Evolutionary conservation across 768 basidiomycete genomes (phyloP).

Genomic region (Tubosaeta brunneosetosa): DNA sequence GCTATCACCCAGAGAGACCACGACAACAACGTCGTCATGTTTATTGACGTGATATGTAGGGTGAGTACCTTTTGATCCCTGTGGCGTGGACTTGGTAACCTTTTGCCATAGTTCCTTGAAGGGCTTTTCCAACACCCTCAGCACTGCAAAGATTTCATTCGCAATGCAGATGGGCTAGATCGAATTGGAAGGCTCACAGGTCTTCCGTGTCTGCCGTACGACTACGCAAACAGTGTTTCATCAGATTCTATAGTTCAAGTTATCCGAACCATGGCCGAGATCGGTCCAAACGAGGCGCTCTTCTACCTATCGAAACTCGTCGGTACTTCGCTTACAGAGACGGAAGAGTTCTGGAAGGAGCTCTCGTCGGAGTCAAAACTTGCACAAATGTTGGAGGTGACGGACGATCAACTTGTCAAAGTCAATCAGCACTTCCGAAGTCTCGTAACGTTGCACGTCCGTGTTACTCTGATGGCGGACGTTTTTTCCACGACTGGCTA

Average conservation of each 20-base stretch:
- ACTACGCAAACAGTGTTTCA: slow-evolving; percentile 79
- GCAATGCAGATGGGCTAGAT: slow-evolving; percentile 65
- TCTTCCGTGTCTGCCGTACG: slow-evolving; percentile 83
- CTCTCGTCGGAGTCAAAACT: slow-evolving; percentile 56
- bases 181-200: slow-evolving; percentile 72
- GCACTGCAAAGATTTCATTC: slow-evolving; percentile 88
- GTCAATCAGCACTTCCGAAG: slow-evolving; percentile 66
- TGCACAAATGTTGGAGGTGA: slow-evolving; percentile 51
- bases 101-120: slow-evolving; percentile 67
- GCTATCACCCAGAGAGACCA: slow-evolving; percentile 46
- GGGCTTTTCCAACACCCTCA: slow-evolving; percentile 90
- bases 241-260: slow-evolving; percentile 87
- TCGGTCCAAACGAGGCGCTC: slow-evolving; percentile 73
- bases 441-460: slow-evolving; percentile 71
- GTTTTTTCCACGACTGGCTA: slow-evolving; percentile 82
- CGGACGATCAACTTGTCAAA: slow-evolving; percentile 43
- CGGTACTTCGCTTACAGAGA: slow-evolving; percentile 62
- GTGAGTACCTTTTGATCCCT: slow-evolving; percentile 39
- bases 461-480: slow-evolving; percentile 79
- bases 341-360: slow-evolving; percentile 65
- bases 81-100: slow-evolving; percentile 2
- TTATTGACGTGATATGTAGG: slow-evolving; percentile 73
- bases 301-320: slow-evolving; percentile 66
- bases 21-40: slow-evolving; percentile 73
- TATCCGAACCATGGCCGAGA: slow-evolving; percentile 84